A percentile compares a stretch with the other conserved stretches of the same genome.
These are phyloP conservation scores for Phytophthora uliginosa DNA, from an alignment of 352 stramenopile species.

Conservation along the genomic window DNA sequence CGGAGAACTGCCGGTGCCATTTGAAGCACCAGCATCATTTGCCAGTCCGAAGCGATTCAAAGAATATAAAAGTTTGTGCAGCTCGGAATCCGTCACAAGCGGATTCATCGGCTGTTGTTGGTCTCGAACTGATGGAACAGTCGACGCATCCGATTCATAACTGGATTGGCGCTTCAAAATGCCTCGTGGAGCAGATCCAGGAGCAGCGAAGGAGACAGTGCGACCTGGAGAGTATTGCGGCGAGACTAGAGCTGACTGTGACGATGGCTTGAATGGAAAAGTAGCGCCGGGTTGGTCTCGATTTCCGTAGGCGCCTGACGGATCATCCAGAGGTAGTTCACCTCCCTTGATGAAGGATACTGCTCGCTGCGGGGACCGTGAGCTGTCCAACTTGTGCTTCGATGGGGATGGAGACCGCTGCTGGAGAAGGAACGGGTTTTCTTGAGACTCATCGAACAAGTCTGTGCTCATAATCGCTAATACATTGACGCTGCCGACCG, in stretches of 20 bases:
- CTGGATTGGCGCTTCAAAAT: conserved; percentile 61
- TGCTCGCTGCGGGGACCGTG: conserved; percentile 8
- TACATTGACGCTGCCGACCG: conserved; percentile 77
- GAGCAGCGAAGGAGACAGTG: conserved; percentile 45
- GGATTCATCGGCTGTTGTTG: conserved; percentile 32
- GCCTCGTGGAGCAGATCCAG: conserved; percentile 40
- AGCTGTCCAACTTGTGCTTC: conserved; percentile 17
- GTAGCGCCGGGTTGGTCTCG: conserved; percentile 1
- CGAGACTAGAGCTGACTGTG: conserved; percentile 10
- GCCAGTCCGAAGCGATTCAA: conserved; percentile 63
- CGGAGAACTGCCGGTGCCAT: not conserved
- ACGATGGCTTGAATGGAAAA: conserved; percentile 10
- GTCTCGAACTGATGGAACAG: conserved; percentile 33
- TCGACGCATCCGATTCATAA: conserved; percentile 56
- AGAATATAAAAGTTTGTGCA: conserved; percentile 78
- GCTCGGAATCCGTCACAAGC: conserved; percentile 47
- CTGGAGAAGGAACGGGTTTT: conserved; percentile 74
- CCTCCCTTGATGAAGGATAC: conserved; percentile 20
- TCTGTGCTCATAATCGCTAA: conserved; percentile 77
- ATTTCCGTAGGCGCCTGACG: conserved; percentile 10
- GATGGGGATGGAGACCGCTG: conserved; percentile 23
- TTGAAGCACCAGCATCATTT: conserved; percentile 20
- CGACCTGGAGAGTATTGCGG: conserved; percentile 29
- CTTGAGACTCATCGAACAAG: conserved; percentile 77
- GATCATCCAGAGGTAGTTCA: conserved; percentile 57